Evolutionary conservation across 179 eudicot species (phyloP).

Genomic region (Heliamphora pulchella): DNA sequence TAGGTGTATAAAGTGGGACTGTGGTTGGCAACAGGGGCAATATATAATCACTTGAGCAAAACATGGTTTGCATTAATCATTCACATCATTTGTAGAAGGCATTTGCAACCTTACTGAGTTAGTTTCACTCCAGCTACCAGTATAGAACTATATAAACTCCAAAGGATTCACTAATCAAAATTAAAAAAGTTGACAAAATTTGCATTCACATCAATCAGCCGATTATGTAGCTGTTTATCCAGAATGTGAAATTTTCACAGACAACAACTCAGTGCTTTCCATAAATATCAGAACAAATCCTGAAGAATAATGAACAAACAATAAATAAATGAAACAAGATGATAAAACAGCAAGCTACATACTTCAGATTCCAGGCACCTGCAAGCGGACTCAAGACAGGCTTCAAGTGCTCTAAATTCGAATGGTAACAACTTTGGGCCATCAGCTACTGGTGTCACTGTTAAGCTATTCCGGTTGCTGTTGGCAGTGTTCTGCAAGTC

Average conservation of each 20-base stretch:
- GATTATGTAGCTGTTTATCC: neutral
- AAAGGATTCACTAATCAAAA: neutral
- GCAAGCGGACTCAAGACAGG: conserved; percentile 54
- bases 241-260: neutral
- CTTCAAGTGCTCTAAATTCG: conserved; percentile 57
- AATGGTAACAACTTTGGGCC: conserved; percentile 38
- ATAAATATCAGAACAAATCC: neutral
- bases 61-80: no score
- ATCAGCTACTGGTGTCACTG: conserved; percentile 9
- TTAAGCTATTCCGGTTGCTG: neutral
- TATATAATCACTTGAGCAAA: no score
- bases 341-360: conserved; percentile 7
- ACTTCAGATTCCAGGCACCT: conserved; percentile 56
- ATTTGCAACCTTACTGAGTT: neutral
- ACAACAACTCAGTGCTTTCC: neutral
- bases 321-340: neutral
- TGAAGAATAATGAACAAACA: neutral
- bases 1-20: no score
- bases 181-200: neutral
- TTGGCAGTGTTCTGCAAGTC: conserved; percentile 4
- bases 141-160: neutral
- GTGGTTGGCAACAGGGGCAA: no score
- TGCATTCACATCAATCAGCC: neutral
- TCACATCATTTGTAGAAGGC: no score
- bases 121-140: neutral